Base-by-base conservation (phyloP, 1,284 basidiomycete genomes). In the Heliocybe sulcata region DNA sequence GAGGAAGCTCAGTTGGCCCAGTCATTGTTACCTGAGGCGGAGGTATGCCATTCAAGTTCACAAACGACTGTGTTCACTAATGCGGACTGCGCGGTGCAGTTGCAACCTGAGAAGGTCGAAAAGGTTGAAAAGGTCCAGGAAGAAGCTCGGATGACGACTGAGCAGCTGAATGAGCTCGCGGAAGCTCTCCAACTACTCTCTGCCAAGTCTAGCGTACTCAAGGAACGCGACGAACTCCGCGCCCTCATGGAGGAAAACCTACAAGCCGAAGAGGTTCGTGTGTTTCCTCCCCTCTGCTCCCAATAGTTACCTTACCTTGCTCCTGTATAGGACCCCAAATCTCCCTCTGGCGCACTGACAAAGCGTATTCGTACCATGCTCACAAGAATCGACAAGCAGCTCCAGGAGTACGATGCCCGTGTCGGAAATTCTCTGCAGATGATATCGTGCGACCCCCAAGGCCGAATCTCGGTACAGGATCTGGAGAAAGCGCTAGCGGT, bases 321-420 rank as follows among this genome's bases (percentile, higher is more conserved):
- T 31, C 42, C 31, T 56, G 10, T 22, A 23, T 45, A 87, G 84
- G 88, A 91, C 62, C 85, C 87, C 57, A 86, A 83, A 66, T 87
- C 86, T 9, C 85, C 89, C 22, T 83, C 86, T 27, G 86, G 87
- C 54, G 87, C 88, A 27, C 76, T 99, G 60, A 92, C 92, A 60
- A 98, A 98, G 76, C 89, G 92, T 50, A 95, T 99, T 69, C 89
- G 94, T 56, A 81, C 82, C 35, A 98, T 99, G 94, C 82, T 99
- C 56, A 92, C 88, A 63, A 96, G 96, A 79, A 90, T 99, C 69
- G 96, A 99, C 74, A 71, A 79, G 45, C 96, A 99, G 70, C 79
- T 99, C 10, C 83, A 92, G 63, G 94, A 89, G 59, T 99, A 98
- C 72, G 96, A 99, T 66, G 77, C 77, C 50, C 87, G 89, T 60